phyloP scores from a whole-genome alignment of 345 rosid genomes.

The Eucalyptus brandiana region DNA sequence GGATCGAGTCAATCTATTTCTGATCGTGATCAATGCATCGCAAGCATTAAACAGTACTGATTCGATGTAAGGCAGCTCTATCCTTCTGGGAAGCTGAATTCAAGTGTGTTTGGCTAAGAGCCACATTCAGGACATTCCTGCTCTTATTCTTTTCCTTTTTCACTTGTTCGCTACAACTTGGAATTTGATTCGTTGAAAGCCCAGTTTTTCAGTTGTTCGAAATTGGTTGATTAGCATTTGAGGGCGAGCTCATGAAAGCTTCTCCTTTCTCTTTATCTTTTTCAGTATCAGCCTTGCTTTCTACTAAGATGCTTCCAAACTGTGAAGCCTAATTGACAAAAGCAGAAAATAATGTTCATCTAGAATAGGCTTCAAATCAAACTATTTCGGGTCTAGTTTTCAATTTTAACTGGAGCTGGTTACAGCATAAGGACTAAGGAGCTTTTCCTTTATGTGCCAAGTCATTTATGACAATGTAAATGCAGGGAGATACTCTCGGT shows the following conservation, averaged over 20 bases:
- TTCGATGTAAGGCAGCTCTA: background rate
- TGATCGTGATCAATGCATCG: background rate
- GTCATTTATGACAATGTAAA: background rate
- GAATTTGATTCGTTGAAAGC: background rate
- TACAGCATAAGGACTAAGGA: background rate
- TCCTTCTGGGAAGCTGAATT: background rate
- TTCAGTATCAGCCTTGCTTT: background rate
- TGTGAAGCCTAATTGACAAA: background rate
- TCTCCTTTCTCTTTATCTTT: background rate
- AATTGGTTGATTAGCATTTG: background rate
- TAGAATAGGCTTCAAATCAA: background rate
- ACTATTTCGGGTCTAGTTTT: background rate
- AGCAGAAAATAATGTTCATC: background rate
- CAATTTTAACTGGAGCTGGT: background rate
- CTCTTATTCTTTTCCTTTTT: background rate
- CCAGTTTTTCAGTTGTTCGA: background rate
- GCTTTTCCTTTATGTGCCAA: background rate
- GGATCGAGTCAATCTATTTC: background rate
- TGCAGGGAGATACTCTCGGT: background rate
- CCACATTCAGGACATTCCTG: background rate
- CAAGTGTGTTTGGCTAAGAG: background rate
- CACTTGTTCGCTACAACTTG: background rate
- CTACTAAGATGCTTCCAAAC: background rate
- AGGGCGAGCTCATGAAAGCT: background rate
- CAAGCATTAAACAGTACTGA: background rate